Conservation (phyloP, 805 yeast species). For the Ogataea siamensis region DNA sequence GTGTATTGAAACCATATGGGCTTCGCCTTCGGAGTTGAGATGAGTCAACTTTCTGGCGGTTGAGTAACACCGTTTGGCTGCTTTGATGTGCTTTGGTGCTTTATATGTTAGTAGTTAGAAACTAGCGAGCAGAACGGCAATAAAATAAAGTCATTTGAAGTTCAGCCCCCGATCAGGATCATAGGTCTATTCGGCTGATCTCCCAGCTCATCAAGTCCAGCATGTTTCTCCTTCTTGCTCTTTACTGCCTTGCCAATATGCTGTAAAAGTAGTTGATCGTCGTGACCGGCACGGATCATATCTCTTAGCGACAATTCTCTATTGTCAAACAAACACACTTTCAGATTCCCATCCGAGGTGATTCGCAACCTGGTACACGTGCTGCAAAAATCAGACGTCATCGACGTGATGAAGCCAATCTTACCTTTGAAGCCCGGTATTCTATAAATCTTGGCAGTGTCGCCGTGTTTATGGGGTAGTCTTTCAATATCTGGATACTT, state of each 20-base stretch:
- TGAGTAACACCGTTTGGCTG: conserved; percentile 4
- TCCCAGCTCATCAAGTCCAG: conserved; percentile 47
- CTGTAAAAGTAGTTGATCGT: conserved; percentile 37
- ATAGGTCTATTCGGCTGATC: conserved; percentile 51
- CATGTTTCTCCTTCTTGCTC: conserved; percentile 48
- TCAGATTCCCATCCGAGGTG: conserved; percentile 53
- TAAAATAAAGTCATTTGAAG: background rate
- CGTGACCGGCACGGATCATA: conserved; percentile 37
- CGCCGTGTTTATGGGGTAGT: conserved; percentile 38
- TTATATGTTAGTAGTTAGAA: conserved; percentile 10
- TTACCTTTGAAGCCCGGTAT: conserved; percentile 44
- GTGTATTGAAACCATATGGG: conserved; percentile 47
- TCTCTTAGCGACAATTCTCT: conserved; percentile 49
- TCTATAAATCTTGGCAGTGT: conserved; percentile 47
- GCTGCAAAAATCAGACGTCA: conserved; percentile 53
- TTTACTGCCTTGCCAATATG: conserved; percentile 47
- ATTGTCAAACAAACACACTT: conserved; percentile 54
- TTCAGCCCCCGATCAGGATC: conserved; percentile 54
- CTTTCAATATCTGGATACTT: conserved; percentile 31
- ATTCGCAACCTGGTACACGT: conserved; percentile 51
- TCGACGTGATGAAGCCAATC: conserved; percentile 53
- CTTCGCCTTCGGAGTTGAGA: conserved; percentile 39
- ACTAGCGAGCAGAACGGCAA: conserved; percentile 3
- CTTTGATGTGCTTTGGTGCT: background rate
- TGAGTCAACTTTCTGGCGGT: conserved; percentile 34